Evolutionary conservation across 2,329 filamentous ascomycete species (phyloP).

Genomic region (Nemania serpens): DNA sequence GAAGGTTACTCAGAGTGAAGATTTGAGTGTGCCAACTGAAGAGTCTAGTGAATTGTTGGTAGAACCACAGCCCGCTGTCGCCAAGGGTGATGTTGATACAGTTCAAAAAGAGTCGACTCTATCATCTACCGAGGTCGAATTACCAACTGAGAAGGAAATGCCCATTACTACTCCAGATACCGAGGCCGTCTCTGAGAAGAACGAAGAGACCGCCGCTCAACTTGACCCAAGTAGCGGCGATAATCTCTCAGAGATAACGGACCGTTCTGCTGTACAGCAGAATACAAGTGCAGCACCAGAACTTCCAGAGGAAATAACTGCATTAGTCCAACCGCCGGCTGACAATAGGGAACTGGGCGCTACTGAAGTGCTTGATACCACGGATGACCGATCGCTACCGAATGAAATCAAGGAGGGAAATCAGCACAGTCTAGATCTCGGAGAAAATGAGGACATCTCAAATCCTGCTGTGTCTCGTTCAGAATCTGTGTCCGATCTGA

Average conservation of each 20-base stretch:
- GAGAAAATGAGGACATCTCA: constrained; percentile 19
- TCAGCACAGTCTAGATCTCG: not conserved
- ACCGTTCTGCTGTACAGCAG: constrained; percentile 13
- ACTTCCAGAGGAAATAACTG: constrained; percentile 11
- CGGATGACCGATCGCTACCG: constrained; percentile 9
- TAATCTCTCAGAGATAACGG: constrained; percentile 18
- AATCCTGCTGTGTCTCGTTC: constrained; percentile 4
- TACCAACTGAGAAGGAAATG: constrained; percentile 3
- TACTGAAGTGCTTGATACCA: not conserved
- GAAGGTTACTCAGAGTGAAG: constrained; percentile 20
- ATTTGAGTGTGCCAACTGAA: constrained; percentile 17
- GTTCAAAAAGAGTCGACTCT: constrained; percentile 6
- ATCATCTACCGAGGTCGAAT: not conserved
- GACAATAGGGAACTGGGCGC: not conserved
- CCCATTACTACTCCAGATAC: constrained; percentile 13
- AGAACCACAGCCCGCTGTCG: constrained; percentile 6
- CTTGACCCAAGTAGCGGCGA: constrained; percentile 23
- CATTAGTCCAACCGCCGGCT: constrained; percentile 3
- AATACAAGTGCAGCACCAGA: constrained; percentile 5
- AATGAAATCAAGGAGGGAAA: constrained; percentile 28
- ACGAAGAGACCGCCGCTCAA: constrained; percentile 29
- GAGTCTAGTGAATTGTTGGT: constrained; percentile 10
- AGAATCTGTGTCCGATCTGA: constrained; percentile 25
- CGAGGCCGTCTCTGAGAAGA: constrained; percentile 27
- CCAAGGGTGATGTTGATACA: constrained; percentile 16